Base-by-base conservation (phyloP, 2,329 filamentous ascomycete genomes). In the Parascedosporium putredinis region DNA sequence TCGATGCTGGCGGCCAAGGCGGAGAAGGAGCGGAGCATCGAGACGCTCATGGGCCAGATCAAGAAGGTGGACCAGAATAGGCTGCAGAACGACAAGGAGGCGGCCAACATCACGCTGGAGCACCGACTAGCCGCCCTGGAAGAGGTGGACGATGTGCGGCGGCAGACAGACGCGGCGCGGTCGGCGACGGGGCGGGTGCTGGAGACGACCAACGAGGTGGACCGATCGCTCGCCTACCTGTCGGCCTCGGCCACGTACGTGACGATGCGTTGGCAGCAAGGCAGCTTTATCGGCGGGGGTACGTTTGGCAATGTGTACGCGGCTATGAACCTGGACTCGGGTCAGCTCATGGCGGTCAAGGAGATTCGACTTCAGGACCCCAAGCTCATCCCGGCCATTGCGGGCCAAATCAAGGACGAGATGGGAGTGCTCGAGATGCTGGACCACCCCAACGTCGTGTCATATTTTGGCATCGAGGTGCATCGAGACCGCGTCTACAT, bases 401-500 rank as follows among this genome's bases (percentile, higher is more conserved):
- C 93, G 8, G 83, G 84, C 50, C 90, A 97, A 63, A 97, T 98
- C 63, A 83, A 85, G 55, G 93, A 98, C 61, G 93, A 98, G 65
- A 97, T 98, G 90, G 85, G 86, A 47, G 91, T 98, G 4, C 72
- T 98, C 45, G 91, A 97, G 66, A 86, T 96, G 1, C 76, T 98
- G 43, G 90, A 98, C 61, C 93, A 98, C 62, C 93, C 93, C 20
- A 98, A 98, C 62, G 88, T 98, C 53, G 94, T 98, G 20, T 91
- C 89, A 8, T 98, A 98, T 67, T 93, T 93, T 62, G 93, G 93
- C 52, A 97, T 98, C 60, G 93, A 98, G 66, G 93, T 96, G 2
- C 93, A 98, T 67, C 81, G 93, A 55, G 93, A 98, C 73, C 93
- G 95, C 62, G 93, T 98, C n/a, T 98, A 97, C 67, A 96, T 98